phyloP scores from a whole-genome alignment of 352 stramenopile genomes.

The Phytophthora cajani region DNA sequence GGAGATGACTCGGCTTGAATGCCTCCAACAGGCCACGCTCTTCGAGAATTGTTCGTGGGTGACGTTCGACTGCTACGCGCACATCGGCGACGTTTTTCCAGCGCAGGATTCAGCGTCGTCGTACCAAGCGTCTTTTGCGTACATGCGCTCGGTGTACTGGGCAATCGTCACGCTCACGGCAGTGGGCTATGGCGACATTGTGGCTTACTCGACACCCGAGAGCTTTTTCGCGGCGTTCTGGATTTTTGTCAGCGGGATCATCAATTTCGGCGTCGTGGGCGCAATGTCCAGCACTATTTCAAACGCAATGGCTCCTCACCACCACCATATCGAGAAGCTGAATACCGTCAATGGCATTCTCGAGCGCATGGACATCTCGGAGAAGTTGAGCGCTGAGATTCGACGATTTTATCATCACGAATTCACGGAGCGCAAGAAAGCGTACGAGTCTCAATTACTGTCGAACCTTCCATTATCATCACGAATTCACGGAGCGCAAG shows the following conservation, averaged over 20 bases:
- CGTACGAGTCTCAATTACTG: constrained; percentile 77
- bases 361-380: constrained; percentile 61
- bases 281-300: constrained; percentile 85
- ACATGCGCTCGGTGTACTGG: constrained; percentile 81
- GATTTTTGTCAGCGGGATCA: constrained; percentile 77
- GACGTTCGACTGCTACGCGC: constrained; percentile 70
- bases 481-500: constrained; percentile 65
- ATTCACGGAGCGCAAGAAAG: constrained; percentile 61
- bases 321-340: constrained; percentile 74
- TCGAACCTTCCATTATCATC: constrained; percentile 76
- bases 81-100: constrained; percentile 60
- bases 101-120: constrained; percentile 41
- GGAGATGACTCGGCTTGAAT: constrained; percentile 31
- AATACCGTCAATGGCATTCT: constrained; percentile 73
- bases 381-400: constrained; percentile 64
- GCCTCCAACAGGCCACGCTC: constrained; percentile 54
- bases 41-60: constrained; percentile 81
- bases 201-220: constrained; percentile 74
- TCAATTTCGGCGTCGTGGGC: constrained; percentile 82
- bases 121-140: constrained; percentile 67
- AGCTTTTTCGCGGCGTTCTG: constrained; percentile 76
- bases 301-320: constrained; percentile 65
- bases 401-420: constrained; percentile 79
- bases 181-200: constrained; percentile 81
- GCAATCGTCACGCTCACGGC: constrained; percentile 71